Percentiles rank a stretch among this genome's conserved stretches.
These are phyloP conservation scores for Aspergillus sp. DNA, from an alignment of 2,329 filamentous ascomycete species.

Conservation along the genomic window DNA sequence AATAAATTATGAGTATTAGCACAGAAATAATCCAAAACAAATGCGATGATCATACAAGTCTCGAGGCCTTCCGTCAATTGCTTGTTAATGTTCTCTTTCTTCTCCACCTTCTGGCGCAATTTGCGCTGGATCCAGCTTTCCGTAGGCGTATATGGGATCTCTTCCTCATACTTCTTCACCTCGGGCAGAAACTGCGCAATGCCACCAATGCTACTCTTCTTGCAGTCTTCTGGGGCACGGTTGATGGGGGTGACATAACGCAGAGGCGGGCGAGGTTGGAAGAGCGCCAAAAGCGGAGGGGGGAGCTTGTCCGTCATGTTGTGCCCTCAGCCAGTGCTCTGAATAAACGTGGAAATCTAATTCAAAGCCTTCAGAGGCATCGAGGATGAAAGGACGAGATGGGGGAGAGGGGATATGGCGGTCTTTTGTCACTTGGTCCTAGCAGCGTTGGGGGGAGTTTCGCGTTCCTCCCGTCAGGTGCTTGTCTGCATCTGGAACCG, in stretches of 20 bases:
- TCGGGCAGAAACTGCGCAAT: slow-evolving; percentile 74
- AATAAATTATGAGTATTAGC: slow-evolving; percentile 10
- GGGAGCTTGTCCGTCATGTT: slow-evolving; percentile 96
- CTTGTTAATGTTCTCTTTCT: slow-evolving; percentile 67
- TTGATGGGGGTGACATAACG: slow-evolving; percentile 85
- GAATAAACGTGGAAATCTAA: not conserved
- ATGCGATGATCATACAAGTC: slow-evolving; percentile 54
- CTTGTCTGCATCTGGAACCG: slow-evolving; percentile 9
- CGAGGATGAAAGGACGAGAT: slow-evolving; percentile 15
- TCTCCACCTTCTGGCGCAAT: slow-evolving; percentile 81
- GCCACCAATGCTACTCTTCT: slow-evolving; percentile 71
- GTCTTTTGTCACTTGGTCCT: slow-evolving; percentile 9
- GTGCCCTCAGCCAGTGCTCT: slow-evolving; percentile 15
- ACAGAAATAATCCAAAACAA: not conserved
- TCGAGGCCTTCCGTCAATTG: slow-evolving; percentile 65
- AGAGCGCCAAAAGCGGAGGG: slow-evolving; percentile 87
- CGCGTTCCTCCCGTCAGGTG: slow-evolving; percentile 20
- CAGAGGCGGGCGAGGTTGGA: slow-evolving; percentile 88
- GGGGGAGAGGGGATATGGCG: not conserved
- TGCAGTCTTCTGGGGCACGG: slow-evolving; percentile 77
- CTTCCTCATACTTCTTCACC: slow-evolving; percentile 74
- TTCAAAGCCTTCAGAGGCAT: not conserved
- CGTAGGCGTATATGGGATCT: slow-evolving; percentile 74
- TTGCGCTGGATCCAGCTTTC: slow-evolving; percentile 91
- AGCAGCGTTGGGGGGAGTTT: slow-evolving; percentile 20